phyloP scores from a whole-genome alignment of 2,329 filamentous ascomycete genomes.

The Penicillium sp. region DNA sequence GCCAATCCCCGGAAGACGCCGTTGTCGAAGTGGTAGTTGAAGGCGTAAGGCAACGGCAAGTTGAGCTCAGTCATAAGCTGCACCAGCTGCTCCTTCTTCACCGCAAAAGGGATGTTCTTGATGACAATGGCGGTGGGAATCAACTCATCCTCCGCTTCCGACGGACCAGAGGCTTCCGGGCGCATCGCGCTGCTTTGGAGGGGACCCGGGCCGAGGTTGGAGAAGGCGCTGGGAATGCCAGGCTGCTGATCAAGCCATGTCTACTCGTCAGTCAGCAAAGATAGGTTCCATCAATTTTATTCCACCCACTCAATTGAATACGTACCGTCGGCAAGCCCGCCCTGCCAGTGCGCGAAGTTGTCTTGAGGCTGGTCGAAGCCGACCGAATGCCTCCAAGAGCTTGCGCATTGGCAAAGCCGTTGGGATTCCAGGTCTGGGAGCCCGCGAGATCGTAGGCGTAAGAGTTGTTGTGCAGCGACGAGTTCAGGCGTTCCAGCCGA shows the following conservation, averaged over 20 bases:
- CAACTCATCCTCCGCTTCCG: conserved; percentile 61
- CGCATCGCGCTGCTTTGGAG: conserved; percentile 37
- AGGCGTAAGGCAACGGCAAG: conserved; percentile 88
- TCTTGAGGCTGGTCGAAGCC: conserved; percentile 50
- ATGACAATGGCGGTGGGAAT: conserved; percentile 98
- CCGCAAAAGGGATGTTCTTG: conserved; percentile 98
- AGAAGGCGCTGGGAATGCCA: conserved; percentile 40
- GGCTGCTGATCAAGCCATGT: conserved; percentile 55
- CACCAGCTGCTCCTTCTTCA: conserved; percentile 91
- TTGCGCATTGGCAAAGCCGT: conserved; percentile 58
- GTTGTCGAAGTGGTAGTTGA: conserved; percentile 99
- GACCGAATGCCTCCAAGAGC: conserved; percentile 56
- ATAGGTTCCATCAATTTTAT: too few relatives aligned
- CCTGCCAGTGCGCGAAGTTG: conserved; percentile 46
- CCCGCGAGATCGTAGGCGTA: conserved; percentile 60
- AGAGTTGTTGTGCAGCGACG: conserved; percentile 51
- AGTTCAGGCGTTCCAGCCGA: conserved; percentile 50
- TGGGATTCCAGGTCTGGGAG: conserved; percentile 74
- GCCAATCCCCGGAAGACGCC: conserved; percentile 91
- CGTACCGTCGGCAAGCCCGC: conserved; percentile 65
- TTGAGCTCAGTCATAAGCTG: conserved; percentile 89
- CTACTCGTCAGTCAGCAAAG: conserved; percentile 31
- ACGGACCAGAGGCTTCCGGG: conserved; percentile 33
- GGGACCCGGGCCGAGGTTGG: conserved; percentile 37
- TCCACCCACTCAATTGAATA: too few relatives aligned